Evolutionary conservation across 352 stramenopile species (phyloP).

Genomic region (Phytophthora ramorum): DNA sequence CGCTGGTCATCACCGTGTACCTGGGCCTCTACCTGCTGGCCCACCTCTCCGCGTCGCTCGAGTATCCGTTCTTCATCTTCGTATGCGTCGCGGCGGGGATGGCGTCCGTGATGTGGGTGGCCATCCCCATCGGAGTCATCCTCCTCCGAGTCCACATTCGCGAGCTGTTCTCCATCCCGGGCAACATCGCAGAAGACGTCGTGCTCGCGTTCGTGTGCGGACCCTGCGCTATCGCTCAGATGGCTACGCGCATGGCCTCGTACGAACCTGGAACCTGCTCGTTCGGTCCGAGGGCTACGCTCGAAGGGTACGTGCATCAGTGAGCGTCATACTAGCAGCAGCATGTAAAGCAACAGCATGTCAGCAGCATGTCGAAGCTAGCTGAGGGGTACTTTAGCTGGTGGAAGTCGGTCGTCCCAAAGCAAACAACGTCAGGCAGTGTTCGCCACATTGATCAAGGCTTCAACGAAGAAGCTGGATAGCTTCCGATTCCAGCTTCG

Average conservation of each 20-base stretch:
- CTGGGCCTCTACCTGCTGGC: slow-evolving; percentile 11
- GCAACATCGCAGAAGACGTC: slow-evolving; percentile 37
- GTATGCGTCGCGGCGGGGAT: slow-evolving; percentile 5
- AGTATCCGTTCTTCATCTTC: slow-evolving; percentile 1
- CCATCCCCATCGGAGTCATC: slow-evolving; percentile 11
- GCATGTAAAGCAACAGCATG: too few relatives aligned
- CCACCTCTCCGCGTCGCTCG: slow-evolving; percentile 7
- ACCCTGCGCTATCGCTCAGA: slow-evolving; percentile 52
- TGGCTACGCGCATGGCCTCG: slow-evolving; percentile 45
- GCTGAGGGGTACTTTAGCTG: background rate
- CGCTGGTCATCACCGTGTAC: slow-evolving; percentile 17
- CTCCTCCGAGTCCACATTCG: slow-evolving; percentile 48
- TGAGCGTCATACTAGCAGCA: background rate
- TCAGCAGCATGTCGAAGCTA: background rate
- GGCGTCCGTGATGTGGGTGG: background rate
- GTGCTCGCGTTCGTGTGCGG: slow-evolving; percentile 42
- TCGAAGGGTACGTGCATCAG: slow-evolving; percentile 7
- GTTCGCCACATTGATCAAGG: background rate
- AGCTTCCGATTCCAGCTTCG: slow-evolving; percentile 3
- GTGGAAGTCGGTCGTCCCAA: background rate
- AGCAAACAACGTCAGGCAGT: too few relatives aligned
- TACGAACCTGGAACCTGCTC: slow-evolving; percentile 40
- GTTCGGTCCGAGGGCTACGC: slow-evolving; percentile 33
- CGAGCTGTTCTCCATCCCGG: slow-evolving; percentile 49
- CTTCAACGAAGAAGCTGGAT: slow-evolving; percentile 1